phyloP scores from a whole-genome alignment of 805 yeast species.

The Starmerella potacharoeniae region DNA sequence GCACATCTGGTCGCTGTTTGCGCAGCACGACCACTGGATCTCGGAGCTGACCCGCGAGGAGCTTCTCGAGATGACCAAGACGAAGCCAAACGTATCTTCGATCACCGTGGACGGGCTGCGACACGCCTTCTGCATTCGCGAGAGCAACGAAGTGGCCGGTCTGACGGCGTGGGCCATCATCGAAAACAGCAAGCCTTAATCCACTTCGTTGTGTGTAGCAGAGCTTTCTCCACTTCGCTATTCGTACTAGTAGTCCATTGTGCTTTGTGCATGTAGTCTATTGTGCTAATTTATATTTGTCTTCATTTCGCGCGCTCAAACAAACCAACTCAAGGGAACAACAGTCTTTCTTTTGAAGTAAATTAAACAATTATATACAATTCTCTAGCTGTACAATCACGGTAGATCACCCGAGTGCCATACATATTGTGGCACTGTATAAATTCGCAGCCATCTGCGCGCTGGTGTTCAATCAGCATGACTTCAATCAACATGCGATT shows the following conservation, averaged over 20 bases:
- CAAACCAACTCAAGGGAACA: too few relatives aligned
- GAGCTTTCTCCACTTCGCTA: neutral
- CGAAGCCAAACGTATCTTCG: constrained; percentile 27
- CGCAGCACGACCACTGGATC: constrained; percentile 58
- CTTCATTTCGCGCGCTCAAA: too few relatives aligned
- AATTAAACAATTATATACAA: too few relatives aligned
- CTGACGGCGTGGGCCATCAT: constrained; percentile 11
- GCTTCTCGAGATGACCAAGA: constrained; percentile 32
- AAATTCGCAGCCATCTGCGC: neutral
- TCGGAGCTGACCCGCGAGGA: constrained; percentile 38
- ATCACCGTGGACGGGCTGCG: constrained; percentile 34
- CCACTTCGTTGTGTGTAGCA: neutral
- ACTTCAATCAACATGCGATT: neutral
- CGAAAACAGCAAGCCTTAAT: neutral
- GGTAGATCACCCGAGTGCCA: too few relatives aligned
- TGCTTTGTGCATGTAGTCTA: too few relatives aligned
- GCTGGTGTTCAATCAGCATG: neutral
- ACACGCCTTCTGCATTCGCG: constrained; percentile 53
- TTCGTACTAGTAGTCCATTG: too few relatives aligned
- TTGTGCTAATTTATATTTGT: too few relatives aligned
- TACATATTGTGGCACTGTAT: too few relatives aligned
- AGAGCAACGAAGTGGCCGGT: constrained; percentile 38
- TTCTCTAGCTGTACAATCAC: too few relatives aligned
- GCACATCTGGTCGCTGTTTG: constrained; percentile 46
- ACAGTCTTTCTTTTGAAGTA: too few relatives aligned